Evolutionary conservation across 257 asterid genomes (phyloP), one percentile per base, ranked within the genome.

Genomic region (Primulina huaijiensis): DNA sequence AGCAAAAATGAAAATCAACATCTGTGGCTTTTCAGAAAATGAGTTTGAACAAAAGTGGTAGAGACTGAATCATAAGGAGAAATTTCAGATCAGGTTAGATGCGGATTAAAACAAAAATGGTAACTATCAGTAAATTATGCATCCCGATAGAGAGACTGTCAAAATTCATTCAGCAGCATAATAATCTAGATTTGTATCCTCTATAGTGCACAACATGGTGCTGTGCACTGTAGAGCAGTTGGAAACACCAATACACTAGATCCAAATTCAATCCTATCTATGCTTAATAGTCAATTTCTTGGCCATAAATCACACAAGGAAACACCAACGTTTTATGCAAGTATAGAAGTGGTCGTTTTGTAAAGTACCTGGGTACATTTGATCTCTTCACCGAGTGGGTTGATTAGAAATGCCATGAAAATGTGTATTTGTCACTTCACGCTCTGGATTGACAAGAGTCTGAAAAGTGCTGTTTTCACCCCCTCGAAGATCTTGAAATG

Each of bases 401-500:
- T 23, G 25, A 23, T 23, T 23, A 35, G 95, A 83, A 75, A 93
- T 90, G 38, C 87, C 85, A 52, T 93, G 98, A 73, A 90, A 19
- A 43, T 69, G 43, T 43, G 87, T 60, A 64, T 93, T 93, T 23
- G 79, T 78, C 69, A 90, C 92, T 56, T 25, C 69, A 53, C 93
- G 74, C 29, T 76, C 87, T 5, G 98, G 98, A 79, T 93, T 93
- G 72, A 93, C 84, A 43, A 93, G 87, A 50, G 93, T 81, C 91
- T 93, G 89, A 20, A 93, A 90, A 70, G 90, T 87, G 88, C 97
- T 83, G 77, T 88, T 83, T 60, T 77, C 86, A 69, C 97, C 98
- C 53, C 98, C 97, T 81, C 82, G 82, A 69, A 93, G 92, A 82
- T 93, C 98, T 83, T 84, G 95, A 60, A 86, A 72, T 52, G 97